Evolutionary conservation across 2,329 filamentous ascomycete genomes (phyloP).

Genomic region (Cytospora leucostoma): DNA sequence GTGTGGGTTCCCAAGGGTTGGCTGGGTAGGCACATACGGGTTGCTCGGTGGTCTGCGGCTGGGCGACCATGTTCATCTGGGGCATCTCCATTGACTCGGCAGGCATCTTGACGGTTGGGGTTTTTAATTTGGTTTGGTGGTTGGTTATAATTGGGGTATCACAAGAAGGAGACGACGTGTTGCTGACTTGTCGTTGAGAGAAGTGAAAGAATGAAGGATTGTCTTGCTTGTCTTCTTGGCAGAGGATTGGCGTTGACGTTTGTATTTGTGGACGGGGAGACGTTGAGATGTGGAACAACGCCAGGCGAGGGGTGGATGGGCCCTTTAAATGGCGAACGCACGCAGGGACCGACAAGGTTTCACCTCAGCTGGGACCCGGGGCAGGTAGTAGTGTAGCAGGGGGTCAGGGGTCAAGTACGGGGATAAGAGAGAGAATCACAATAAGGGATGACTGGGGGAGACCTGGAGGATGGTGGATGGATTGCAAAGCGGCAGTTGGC

Average conservation of each 20-base stretch:
- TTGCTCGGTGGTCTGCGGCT: constrained; percentile 31
- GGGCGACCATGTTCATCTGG: constrained; percentile 26
- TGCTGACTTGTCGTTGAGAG: neutral
- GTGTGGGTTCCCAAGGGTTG: constrained; percentile 6
- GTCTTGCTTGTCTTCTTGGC: neutral
- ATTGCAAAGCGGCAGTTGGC: neutral
- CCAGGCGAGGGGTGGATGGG: neutral
- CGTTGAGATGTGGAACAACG: neutral
- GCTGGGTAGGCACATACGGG: constrained; percentile 32
- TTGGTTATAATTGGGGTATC: neutral
- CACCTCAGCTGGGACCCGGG: constrained; percentile 14
- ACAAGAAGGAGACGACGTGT: neutral
- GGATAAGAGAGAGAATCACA: neutral
- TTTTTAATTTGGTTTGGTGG: neutral
- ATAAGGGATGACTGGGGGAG: neutral
- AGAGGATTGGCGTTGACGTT: neutral
- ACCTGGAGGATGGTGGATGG: no score
- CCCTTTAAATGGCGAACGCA: constrained; percentile 7
- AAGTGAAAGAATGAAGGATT: neutral
- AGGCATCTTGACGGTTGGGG: constrained; percentile 18
- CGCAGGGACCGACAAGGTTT: constrained; percentile 22
- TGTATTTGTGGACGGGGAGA: neutral
- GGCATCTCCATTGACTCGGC: constrained; percentile 28
- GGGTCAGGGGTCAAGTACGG: neutral
- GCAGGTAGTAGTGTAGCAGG: neutral